phyloP scores from a whole-genome alignment of 2,329 filamentous ascomycete species.

The Blumeriella jaapii region DNA sequence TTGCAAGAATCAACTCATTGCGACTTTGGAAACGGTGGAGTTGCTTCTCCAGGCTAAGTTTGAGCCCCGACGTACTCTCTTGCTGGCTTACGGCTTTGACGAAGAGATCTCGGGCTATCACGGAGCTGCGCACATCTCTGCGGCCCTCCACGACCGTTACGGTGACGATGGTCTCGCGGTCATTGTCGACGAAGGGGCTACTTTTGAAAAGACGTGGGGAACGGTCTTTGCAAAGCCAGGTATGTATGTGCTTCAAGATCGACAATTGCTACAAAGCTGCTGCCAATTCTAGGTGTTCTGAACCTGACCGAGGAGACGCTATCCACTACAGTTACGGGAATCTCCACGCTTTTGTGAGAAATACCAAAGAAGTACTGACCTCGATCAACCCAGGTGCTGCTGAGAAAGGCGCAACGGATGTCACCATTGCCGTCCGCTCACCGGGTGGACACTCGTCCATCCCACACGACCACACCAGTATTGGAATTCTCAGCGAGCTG shows the following conservation, averaged over 20 bases:
- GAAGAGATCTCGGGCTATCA: constrained; percentile 48
- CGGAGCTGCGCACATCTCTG: constrained; percentile 42
- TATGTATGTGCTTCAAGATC: neutral
- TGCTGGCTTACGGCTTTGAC: constrained; percentile 53
- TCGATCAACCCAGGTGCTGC: no score
- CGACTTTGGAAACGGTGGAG: constrained; percentile 41
- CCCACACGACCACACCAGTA: constrained; percentile 53
- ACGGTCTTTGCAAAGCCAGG: constrained; percentile 33
- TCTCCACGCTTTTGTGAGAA: no score
- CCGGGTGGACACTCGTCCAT: constrained; percentile 50
- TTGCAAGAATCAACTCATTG: constrained; percentile 44
- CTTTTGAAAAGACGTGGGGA: constrained; percentile 31
- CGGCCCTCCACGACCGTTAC: constrained; percentile 39
- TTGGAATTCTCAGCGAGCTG: constrained; percentile 56
- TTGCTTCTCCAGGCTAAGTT: constrained; percentile 39
- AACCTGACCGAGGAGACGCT: neutral
- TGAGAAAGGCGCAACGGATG: constrained; percentile 41
- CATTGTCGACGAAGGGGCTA: constrained; percentile 52
- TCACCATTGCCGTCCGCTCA: constrained; percentile 36
- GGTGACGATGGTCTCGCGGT: constrained; percentile 46
- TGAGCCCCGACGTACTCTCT: constrained; percentile 42
- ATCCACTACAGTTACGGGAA: no score
- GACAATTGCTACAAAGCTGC: neutral
- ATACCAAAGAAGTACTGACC: no score
- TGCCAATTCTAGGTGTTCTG: neutral